Evolutionary conservation across 345 rosid genomes (phyloP), one percentile per base, ranked within the genome.

Genomic region (Erodium maritimum): DNA sequence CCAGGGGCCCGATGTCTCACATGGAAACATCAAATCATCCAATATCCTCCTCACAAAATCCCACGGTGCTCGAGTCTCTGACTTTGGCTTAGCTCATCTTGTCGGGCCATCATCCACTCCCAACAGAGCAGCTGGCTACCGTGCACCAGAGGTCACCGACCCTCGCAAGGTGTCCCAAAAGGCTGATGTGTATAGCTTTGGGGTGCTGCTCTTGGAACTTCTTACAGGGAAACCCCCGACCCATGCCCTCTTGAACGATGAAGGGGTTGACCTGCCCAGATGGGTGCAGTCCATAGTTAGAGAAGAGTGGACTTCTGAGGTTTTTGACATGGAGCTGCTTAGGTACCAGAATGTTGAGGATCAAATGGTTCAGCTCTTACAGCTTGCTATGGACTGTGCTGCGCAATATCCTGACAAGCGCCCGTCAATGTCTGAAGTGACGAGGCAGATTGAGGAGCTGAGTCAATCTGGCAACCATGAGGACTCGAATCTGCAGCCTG

Each of bases 351-450:
- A 71, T 22, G 81, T 79, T 5, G 86, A 80, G 73, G 89, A 83
- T 59, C 80, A 69, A 53, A 80, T 85, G 93, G 87, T 75, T 68
- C 78, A 81, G 67, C 80, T 83, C 54, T 70, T 86, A 65, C 85
- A 83, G 67, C 78, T 86, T 3, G 89, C 80, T 19, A 63, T 86
- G 54, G 83, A 83, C 57, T 86, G 93, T 23, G 72, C 93, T 0
- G 77, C 87, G 12, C 89, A 80, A 53, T 84, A 77, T 67, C 93
- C 93, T 0, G 86, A 85, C 56, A 64, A 57, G 54, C 87, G 93
- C 21, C 93, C 93, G 14, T 61, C 77, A 52, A 85, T 85, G 76
- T 52, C 76, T 2, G 89, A 77, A 55, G 82, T 82, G 50, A 76
- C 78, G 12, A 67, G 66, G 52, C 77, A 65, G 50, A 77, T 80